Evolutionary conservation across 169 alveolate genomes (phyloP).

Genomic region (Babesia divergens): DNA sequence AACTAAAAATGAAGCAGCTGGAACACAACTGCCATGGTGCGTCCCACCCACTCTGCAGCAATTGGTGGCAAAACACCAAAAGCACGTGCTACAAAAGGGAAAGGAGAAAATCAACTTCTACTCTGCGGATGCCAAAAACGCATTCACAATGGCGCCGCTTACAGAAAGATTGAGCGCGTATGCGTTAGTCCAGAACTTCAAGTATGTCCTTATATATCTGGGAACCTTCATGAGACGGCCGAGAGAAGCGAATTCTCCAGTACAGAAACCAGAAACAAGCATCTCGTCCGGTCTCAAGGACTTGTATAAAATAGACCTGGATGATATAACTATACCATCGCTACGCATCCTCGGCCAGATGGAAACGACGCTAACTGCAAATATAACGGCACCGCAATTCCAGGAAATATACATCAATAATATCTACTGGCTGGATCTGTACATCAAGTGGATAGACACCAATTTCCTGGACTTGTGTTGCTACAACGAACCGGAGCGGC

Average conservation of each 20-base stretch:
- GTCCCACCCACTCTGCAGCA: conserved; percentile 17
- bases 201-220: conserved; percentile 21
- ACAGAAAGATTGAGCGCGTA: conserved; percentile 18
- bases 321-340: conserved; percentile 37
- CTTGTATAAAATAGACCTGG: background rate
- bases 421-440: conserved; percentile 61
- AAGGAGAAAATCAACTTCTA: background rate
- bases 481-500: conserved; percentile 24
- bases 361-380: background rate
- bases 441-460: conserved; percentile 42
- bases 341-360: conserved; percentile 27
- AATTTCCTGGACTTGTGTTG: conserved; percentile 36
- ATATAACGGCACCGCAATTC: conserved; percentile 23
- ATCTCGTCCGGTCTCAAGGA: background rate
- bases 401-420: conserved; percentile 36
- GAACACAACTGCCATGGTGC: conserved; percentile 35
- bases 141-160: conserved; percentile 17
- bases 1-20: background rate
- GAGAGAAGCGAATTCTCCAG: background rate
- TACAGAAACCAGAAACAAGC: background rate
- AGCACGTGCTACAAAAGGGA: background rate
- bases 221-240: conserved; percentile 5
- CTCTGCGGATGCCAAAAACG: background rate
- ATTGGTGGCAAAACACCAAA: conserved; percentile 22
- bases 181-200: conserved; percentile 45